Evolutionary conservation across 2,329 filamentous ascomycete species (phyloP).

Genomic region (Aspergillus sp.): DNA sequence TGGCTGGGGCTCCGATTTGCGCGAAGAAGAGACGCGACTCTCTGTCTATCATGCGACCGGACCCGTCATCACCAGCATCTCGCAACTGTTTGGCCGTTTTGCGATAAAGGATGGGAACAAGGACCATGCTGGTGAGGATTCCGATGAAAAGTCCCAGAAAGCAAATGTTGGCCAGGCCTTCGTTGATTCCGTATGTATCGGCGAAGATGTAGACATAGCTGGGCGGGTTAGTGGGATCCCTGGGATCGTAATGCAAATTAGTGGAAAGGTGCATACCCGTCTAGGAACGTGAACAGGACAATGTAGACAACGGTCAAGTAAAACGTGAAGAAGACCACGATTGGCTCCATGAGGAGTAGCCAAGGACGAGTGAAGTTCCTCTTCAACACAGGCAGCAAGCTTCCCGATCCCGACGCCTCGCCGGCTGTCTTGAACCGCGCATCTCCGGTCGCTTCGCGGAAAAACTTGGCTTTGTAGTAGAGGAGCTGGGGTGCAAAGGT

Average conservation of each 20-base stretch:
- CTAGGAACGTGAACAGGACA: slow-evolving; percentile 37
- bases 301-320: slow-evolving; percentile 35
- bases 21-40: slow-evolving; percentile 57
- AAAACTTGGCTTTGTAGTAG: slow-evolving; percentile 45
- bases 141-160: slow-evolving; percentile 52
- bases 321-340: slow-evolving; percentile 27
- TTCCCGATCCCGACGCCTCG: slow-evolving; percentile 30
- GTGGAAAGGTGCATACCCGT: slow-evolving; percentile 31
- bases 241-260: background rate
- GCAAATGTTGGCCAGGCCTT: slow-evolving; percentile 49
- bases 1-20: slow-evolving; percentile 52
- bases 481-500: slow-evolving; percentile 51
- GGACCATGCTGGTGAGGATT: slow-evolving; percentile 35
- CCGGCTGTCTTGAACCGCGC: slow-evolving; percentile 49
- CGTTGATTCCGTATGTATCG: slow-evolving; percentile 50
- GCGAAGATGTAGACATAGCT: slow-evolving; percentile 54
- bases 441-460: slow-evolving; percentile 46
- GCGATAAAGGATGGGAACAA: slow-evolving; percentile 51
- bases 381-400: background rate
- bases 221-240: background rate
- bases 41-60: slow-evolving; percentile 30
- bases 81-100: slow-evolving; percentile 40
- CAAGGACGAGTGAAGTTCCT: slow-evolving; percentile 8
- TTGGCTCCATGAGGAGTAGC: slow-evolving; percentile 27
- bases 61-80: slow-evolving; percentile 31